Base-by-base conservation (phyloP, 2,329 filamentous ascomycete species). In the Alternaria tenuissima region DNA sequence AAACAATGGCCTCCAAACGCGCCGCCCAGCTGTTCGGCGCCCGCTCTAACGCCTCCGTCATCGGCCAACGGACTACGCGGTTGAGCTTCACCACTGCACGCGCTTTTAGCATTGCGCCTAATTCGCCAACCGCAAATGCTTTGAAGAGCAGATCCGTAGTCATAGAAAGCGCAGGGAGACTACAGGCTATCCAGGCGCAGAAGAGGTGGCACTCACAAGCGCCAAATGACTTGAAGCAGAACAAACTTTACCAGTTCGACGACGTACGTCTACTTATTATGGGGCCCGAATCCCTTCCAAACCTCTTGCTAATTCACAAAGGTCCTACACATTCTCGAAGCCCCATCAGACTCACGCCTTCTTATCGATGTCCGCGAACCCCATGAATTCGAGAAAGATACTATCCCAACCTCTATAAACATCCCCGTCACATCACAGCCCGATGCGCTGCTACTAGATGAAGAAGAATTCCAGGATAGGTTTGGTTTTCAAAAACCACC, bases 361-460 rank as follows among this genome's bases (percentile, higher is more conserved):
- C 52, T 79, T 61, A 72, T 77, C 64, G 91, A 94, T 78, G 86
- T 90, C 53, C 91, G 92, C 76, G 91, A 94, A 76, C 90, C 90
- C 2, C 69, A 72, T 64, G 92, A 95, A 76, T 86, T 91, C 61
- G 69, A 79, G 52, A 76, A 82, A 7, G 87, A 86, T 8, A 86
- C 82, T 63, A 97, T 99, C 73, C 95, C 95, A 1, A 86, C 86
- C 46, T 89, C 93, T 1, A 81, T 94, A 71, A 94, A 94, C 81
- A 87, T 99, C 49, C 94, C 95, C 52, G 85, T 98, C 64, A 86
- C 84, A 7, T 90, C 89, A 6, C 85, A 88, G 42, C 89, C 93
- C 1, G 93, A 97, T 78, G 90, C 90, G 60, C 89, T 96, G 72
- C 90, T 93, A 78, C 85, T 97, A 7, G 77, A 84, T 0, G 83